Percentiles rank a stretch among this genome's conserved stretches.
Conservation (phyloP, 2,329 filamentous ascomycete genomes). For the Metarhizium humberi region DNA sequence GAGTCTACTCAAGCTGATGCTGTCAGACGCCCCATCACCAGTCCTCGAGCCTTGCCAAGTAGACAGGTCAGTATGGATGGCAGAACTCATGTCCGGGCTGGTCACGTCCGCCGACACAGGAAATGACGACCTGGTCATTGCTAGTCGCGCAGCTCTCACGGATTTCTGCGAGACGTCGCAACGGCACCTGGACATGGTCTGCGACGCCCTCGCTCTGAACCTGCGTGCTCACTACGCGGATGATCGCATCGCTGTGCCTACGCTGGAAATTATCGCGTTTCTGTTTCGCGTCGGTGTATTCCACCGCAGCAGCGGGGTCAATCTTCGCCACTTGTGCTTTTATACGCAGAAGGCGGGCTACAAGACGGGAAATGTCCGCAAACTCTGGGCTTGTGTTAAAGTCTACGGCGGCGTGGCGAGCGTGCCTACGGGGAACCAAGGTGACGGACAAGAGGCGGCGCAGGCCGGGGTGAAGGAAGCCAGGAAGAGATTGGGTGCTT, state of each 20-base stretch:
- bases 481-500: slow-evolving; percentile 57
- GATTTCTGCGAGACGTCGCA: slow-evolving; percentile 37
- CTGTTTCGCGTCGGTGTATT: slow-evolving; percentile 56
- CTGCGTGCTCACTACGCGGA: slow-evolving; percentile 43
- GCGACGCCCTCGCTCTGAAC: slow-evolving; percentile 43
- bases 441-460: slow-evolving; percentile 3
- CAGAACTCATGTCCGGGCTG: slow-evolving; percentile 53
- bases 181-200: slow-evolving; percentile 33
- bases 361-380: slow-evolving; percentile 73
- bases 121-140: slow-evolving; percentile 64
- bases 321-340: slow-evolving; percentile 53
- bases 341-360: slow-evolving; percentile 71
- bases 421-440: slow-evolving; percentile 23
- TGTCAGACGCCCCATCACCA: slow-evolving; percentile 23
- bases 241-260: slow-evolving; percentile 65
- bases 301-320: slow-evolving; percentile 27
- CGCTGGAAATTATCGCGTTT: slow-evolving; percentile 69
- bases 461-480: slow-evolving; percentile 38
- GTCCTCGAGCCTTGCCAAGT: slow-evolving; percentile 25
- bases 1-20: slow-evolving; percentile 39
- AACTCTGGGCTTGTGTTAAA: slow-evolving; percentile 70
- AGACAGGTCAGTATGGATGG: slow-evolving; percentile 30
- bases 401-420: slow-evolving; percentile 59
- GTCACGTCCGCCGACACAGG: slow-evolving; percentile 69
- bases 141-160: slow-evolving; percentile 56